phyloP scores from a whole-genome alignment of 2,329 filamentous ascomycete genomes.

The Aureobasidium lini region DNA sequence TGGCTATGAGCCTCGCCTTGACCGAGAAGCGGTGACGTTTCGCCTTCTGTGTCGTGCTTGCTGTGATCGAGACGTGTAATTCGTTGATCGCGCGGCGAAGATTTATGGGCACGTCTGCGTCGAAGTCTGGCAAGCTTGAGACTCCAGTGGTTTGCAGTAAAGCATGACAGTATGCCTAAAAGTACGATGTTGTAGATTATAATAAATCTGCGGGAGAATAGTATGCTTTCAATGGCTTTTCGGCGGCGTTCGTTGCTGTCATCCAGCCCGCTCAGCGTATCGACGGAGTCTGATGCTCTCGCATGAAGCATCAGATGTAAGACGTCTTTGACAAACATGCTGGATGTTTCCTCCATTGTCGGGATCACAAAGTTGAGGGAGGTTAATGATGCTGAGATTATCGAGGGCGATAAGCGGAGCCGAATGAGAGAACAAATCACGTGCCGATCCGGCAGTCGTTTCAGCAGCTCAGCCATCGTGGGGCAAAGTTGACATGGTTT shows the following conservation, averaged over 20 bases:
- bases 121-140: slow-evolving; percentile 22
- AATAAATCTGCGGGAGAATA: slow-evolving; percentile 32
- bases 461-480: no score
- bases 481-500: no score
- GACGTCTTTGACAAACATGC: background rate
- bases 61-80: background rate
- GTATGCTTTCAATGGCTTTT: slow-evolving; percentile 29
- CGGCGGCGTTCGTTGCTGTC: slow-evolving; percentile 8
- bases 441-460: no score
- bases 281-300: background rate
- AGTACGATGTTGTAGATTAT: slow-evolving; percentile 35
- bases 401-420: no score
- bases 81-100: background rate
- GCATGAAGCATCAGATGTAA: background rate
- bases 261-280: background rate
- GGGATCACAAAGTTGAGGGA: no score
- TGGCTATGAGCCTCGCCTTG: slow-evolving; percentile 7
- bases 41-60: slow-evolving; percentile 15
- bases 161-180: slow-evolving; percentile 29
- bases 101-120: slow-evolving; percentile 6
- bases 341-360: background rate
- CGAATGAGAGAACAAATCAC: no score
- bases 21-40: slow-evolving; percentile 29
- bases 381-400: no score
- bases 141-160: slow-evolving; percentile 32